Evolutionary conservation across 192 early-diverging fungal species (phyloP).

Genomic region (Spinellus fusiger): DNA sequence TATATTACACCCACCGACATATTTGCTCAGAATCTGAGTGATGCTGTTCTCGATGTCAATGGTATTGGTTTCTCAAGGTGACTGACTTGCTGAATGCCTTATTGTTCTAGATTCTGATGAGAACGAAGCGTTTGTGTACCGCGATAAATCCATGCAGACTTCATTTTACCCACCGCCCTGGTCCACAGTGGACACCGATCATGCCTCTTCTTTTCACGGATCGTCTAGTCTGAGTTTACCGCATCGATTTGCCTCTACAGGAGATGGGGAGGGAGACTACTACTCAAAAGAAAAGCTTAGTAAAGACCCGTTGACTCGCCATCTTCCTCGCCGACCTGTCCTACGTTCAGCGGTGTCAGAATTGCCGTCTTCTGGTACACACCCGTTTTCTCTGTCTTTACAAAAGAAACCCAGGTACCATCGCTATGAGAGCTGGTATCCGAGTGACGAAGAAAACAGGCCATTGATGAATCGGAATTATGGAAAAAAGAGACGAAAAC

Average conservation of each 20-base stretch:
- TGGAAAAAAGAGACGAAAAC: conserved; percentile 9
- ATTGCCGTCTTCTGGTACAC: conserved; percentile 2
- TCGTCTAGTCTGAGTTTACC: conserved; percentile 1
- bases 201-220: conserved; percentile 1
- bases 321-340: conserved; percentile 8
- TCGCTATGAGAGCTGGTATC: conserved; percentile 15
- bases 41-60: conserved; percentile 32
- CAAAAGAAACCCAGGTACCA: not conserved
- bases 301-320: conserved; percentile 6
- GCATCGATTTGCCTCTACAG: not conserved
- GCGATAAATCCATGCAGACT: conserved; percentile 15
- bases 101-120: conserved; percentile 32
- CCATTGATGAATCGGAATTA: conserved; percentile 10
- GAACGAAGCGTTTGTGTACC: conserved; percentile 26
- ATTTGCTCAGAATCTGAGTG: conserved; percentile 30
- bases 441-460: conserved; percentile 18
- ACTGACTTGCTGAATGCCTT: not conserved
- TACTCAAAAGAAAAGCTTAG: conserved; percentile 1
- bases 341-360: conserved; percentile 27
- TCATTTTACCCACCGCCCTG: conserved; percentile 1
- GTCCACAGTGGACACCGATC: conserved; percentile 4
- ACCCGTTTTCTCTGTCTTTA: not conserved
- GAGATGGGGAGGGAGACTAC: not conserved
- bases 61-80: conserved; percentile 9
- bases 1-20: conserved; percentile 29